Evolutionary conservation across 2,329 filamentous ascomycete genomes (phyloP).

Genomic region (Pestalotiopsis sp.): DNA sequence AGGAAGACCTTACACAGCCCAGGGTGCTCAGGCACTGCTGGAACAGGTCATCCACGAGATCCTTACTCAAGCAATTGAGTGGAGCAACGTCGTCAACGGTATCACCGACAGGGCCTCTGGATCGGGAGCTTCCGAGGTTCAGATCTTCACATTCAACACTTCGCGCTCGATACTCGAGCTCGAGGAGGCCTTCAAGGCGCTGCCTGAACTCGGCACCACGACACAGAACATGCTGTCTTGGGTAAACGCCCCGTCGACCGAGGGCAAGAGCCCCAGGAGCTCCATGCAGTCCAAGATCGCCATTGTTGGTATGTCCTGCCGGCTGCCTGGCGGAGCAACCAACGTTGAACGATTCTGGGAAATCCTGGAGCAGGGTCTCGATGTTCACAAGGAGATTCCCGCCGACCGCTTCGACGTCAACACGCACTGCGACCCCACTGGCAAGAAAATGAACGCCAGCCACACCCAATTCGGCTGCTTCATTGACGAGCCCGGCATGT

Average conservation of each 20-base stretch:
- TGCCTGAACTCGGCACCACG: background rate
- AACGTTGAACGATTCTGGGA: conserved; percentile 66
- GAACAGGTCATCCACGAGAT: conserved; percentile 24
- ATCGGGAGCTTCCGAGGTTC: conserved; percentile 16
- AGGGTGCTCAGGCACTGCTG: conserved; percentile 3
- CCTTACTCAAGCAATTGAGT: conserved; percentile 30
- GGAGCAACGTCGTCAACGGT: conserved; percentile 30
- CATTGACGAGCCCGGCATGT: conserved; percentile 14
- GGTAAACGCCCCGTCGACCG: conserved; percentile 13
- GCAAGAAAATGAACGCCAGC: conserved; percentile 43
- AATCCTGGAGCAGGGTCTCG: conserved; percentile 61
- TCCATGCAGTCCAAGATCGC: conserved; percentile 59
- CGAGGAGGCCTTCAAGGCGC: conserved; percentile 22
- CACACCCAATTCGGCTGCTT: conserved; percentile 20
- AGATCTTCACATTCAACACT: conserved; percentile 29
- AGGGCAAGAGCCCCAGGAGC: conserved; percentile 7
- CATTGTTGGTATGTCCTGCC: conserved; percentile 67
- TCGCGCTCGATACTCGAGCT: conserved; percentile 32
- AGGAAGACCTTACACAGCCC: conserved; percentile 26
- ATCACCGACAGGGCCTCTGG: conserved; percentile 17
- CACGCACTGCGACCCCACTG: conserved; percentile 51
- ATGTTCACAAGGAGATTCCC: conserved; percentile 53
- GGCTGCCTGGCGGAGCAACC: conserved; percentile 63
- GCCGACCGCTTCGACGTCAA: conserved; percentile 15
- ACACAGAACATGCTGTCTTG: conserved; percentile 24